A percentile compares a stretch with the other conserved stretches of the same genome.
phyloP scores from a whole-genome alignment of 345 rosid species.

The Brassica cretica region DNA sequence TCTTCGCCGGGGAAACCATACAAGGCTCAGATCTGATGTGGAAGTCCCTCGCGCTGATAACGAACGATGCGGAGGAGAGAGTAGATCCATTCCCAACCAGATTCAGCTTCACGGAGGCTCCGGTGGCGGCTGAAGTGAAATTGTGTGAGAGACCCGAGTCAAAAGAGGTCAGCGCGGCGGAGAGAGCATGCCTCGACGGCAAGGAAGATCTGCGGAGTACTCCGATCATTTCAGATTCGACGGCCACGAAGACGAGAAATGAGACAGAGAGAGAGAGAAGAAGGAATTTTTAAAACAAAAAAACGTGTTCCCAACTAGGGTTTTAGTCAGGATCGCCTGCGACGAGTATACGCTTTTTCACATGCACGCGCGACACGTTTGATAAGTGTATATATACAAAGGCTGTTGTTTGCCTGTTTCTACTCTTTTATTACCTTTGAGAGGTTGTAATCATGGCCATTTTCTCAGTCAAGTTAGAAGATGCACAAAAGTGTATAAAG shows the following conservation, averaged over 20 bases:
- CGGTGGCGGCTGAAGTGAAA: slow-evolving; percentile 25
- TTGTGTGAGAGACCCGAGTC: slow-evolving; percentile 10
- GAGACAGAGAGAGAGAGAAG: neutral
- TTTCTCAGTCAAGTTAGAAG: neutral
- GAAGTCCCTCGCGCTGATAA: slow-evolving; percentile 37
- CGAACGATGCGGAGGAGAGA: neutral
- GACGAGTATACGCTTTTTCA: neutral
- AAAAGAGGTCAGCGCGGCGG: slow-evolving; percentile 1
- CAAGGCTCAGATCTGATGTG: slow-evolving; percentile 47
- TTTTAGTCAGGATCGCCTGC: slow-evolving; percentile 1
- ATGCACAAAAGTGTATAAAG: neutral
- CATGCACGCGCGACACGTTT: neutral
- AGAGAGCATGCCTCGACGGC: slow-evolving; percentile 10
- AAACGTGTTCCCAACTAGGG: slow-evolving; percentile 12
- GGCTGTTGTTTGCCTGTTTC: neutral
- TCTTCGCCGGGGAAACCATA: slow-evolving; percentile 39
- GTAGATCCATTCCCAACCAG: slow-evolving; percentile 11
- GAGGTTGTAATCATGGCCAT: neutral
- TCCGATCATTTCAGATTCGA: slow-evolving; percentile 37
- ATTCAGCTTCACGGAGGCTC: slow-evolving; percentile 1
- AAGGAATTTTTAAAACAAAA: neutral
- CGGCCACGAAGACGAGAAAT: neutral
- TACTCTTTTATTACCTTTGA: neutral
- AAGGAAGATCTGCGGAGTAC: slow-evolving; percentile 25
- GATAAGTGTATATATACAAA: neutral